These are phyloP conservation scores for Middelhovenomyces tepae DNA, from an alignment of 805 yeast species.

Conservation along the genomic window DNA sequence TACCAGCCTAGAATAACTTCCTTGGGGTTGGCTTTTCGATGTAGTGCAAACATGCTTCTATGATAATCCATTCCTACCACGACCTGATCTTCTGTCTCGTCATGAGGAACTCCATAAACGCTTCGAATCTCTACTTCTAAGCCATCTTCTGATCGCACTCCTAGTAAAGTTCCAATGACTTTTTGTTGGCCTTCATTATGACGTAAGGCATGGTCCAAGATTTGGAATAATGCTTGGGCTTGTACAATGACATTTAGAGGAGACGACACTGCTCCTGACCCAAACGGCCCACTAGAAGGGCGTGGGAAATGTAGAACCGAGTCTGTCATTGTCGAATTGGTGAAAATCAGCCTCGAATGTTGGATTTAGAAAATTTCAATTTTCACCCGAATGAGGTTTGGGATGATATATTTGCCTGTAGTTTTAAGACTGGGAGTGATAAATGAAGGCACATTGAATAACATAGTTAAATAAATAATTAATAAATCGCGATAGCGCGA, in stretches of 20 bases:
- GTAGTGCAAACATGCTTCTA: conserved; percentile 57
- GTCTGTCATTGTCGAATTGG: conserved; percentile 14
- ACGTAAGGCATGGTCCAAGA: conserved; percentile 62
- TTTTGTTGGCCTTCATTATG: conserved; percentile 46
- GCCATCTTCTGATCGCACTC: conserved; percentile 78
- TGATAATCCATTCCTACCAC: conserved; percentile 71
- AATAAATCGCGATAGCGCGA: too few species aligned
- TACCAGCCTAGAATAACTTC: conserved; percentile 82
- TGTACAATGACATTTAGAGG: conserved; percentile 20
- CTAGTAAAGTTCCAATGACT: conserved; percentile 75
- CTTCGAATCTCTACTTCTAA: conserved; percentile 61
- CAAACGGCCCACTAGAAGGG: conserved; percentile 14
- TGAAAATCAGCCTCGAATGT: too few species aligned
- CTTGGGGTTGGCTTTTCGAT: conserved; percentile 72
- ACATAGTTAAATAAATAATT: too few species aligned
- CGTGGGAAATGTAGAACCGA: conserved; percentile 18
- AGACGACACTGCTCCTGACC: conserved; percentile 16
- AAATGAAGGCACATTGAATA: too few species aligned
- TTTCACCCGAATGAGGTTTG: too few species aligned
- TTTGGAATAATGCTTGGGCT: conserved; percentile 53
- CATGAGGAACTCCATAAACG: conserved; percentile 75
- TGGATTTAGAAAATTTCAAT: too few species aligned
- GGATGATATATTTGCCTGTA: too few species aligned
- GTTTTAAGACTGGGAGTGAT: too few species aligned
- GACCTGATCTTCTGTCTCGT: conserved; percentile 65